Percentiles rank a stretch among this genome's conserved stretches.
Conservation (phyloP, 192 early-diverging fungal species). For the Gryganskiella cystojenkinii region DNA sequence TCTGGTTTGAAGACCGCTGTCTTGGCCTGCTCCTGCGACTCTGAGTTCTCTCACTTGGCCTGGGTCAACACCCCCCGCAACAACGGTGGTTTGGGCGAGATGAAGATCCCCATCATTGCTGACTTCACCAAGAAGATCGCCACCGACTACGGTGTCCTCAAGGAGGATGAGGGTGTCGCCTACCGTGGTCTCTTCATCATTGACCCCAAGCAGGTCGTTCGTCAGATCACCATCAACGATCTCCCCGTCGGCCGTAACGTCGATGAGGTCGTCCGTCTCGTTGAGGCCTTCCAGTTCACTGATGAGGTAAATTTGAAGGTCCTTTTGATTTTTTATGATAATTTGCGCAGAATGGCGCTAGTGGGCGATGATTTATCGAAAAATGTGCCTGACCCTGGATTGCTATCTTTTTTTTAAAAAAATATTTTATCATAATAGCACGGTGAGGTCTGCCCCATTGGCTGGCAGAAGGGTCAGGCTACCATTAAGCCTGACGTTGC, state of each 20-base stretch:
- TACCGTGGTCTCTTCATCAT: slow-evolving; percentile 94
- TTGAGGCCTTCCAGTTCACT: slow-evolving; percentile 94
- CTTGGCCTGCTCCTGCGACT: slow-evolving; percentile 78
- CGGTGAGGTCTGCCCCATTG: slow-evolving; percentile 86
- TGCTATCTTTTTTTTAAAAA: background rate
- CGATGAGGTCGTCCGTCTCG: slow-evolving; percentile 86
- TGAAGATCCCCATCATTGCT: slow-evolving; percentile 91
- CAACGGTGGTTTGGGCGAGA: slow-evolving; percentile 91
- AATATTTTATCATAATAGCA: too few relatives aligned
- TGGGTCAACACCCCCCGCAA: slow-evolving; percentile 88
- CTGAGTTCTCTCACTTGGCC: slow-evolving; percentile 87
- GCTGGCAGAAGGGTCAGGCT: slow-evolving; percentile 81
- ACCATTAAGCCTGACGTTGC: slow-evolving; percentile 54
- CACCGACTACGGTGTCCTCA: slow-evolving; percentile 87
- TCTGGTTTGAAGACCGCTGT: slow-evolving; percentile 81
- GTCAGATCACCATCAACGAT: slow-evolving; percentile 92
- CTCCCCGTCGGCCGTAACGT: slow-evolving; percentile 87
- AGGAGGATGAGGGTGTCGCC: slow-evolving; percentile 82
- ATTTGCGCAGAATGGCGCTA: background rate
- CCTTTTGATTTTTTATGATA: background rate
- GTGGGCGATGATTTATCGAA: background rate
- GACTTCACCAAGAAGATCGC: slow-evolving; percentile 92
- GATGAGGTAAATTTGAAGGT: slow-evolving; percentile 69
- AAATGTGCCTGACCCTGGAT: background rate
- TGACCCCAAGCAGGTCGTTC: slow-evolving; percentile 87